Evolutionary conservation across 2,329 filamentous ascomycete species (phyloP), one percentile per base, ranked within the genome.

Genomic region (Reticulascus tulasneorum): DNA sequence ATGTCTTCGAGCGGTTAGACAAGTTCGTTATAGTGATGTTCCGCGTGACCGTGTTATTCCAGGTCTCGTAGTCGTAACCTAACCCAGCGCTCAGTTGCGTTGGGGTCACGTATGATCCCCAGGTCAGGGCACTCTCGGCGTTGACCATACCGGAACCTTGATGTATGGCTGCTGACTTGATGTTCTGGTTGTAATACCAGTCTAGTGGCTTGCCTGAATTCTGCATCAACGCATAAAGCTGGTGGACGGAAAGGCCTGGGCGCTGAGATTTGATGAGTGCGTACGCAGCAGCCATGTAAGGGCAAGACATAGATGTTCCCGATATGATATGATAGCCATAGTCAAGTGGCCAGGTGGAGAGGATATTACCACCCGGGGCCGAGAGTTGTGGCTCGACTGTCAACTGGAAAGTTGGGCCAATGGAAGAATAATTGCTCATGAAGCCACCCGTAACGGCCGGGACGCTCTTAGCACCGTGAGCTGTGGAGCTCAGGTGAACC

Each of bases 21-120:
- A 62, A 61, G 59, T 83, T 83, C 47, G 55, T 64, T 44, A 83
- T 64, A 17, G 62, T 69, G 49, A 83, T 77, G 1, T 58, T 60
- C n/a, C n/a, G n/a, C n/a, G n/a, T n/a, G n/a, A n/a, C n/a, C n/a
- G n/a, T n/a, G n/a, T n/a, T n/a, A n/a, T n/a, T n/a, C n/a, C n/a
- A n/a, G 8, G 60, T 54, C 25, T 55, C 53, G 4, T 40, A 35
- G 3, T 45, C 27, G 23, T 37, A 33, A n/a, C n/a, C n/a, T n/a
- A n/a, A n/a, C n/a, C n/a, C n/a, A n/a, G n/a, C n/a, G n/a, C n/a
- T n/a, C n/a, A n/a, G n/a, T n/a, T n/a, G n/a, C n/a, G n/a, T n/a
- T n/a, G n/a, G n/a, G n/a, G n/a, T n/a, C n/a, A n/a, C n/a, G n/a
- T n/a, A n/a, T n/a, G n/a, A n/a, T n/a, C n/a, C n/a, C n/a, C n/a